Percentiles rank a stretch among this genome's conserved stretches.
phyloP scores from a whole-genome alignment of 352 stramenopile genomes.

The Thalassiosira pacifica region DNA sequence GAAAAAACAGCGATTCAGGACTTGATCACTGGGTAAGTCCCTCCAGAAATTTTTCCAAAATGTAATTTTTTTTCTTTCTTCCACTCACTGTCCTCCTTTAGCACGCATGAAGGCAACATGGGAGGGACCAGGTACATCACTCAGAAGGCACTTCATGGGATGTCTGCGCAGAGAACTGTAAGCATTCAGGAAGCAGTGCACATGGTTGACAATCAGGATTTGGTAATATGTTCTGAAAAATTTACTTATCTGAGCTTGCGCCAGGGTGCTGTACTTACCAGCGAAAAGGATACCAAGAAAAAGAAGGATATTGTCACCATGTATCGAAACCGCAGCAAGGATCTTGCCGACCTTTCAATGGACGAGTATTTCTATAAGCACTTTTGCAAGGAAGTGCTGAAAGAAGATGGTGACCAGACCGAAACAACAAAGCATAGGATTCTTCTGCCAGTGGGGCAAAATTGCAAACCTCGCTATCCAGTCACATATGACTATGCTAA shows the following conservation, averaged over 20 bases:
- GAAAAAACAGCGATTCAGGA: conserved; percentile 45
- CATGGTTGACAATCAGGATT: conserved; percentile 20
- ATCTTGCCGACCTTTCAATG: conserved; percentile 5
- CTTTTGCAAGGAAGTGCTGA: conserved; percentile 17
- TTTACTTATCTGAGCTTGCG: conserved; percentile 20
- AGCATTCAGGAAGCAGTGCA: conserved; percentile 38
- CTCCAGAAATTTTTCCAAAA: background rate
- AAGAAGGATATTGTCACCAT: conserved; percentile 29
- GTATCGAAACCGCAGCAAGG: conserved; percentile 9
- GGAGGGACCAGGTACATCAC: background rate
- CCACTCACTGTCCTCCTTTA: background rate
- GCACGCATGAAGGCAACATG: background rate
- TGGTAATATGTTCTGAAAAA: conserved; percentile 47
- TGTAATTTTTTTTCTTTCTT: background rate
- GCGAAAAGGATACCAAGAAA: conserved; percentile 10
- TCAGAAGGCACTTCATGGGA: conserved; percentile 19
- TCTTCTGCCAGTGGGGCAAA: conserved; percentile 16
- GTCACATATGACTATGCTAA: conserved; percentile 30
- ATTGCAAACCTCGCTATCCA: conserved; percentile 28
- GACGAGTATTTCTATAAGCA: conserved; percentile 38
- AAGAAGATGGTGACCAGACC: background rate
- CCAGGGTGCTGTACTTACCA: background rate
- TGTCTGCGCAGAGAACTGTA: conserved; percentile 12
- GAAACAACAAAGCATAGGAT: conserved; percentile 30
- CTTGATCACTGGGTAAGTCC: conserved; percentile 27